Base-by-base conservation (phyloP, 495 filamentous ascomycete species). In the Podospora comata region DNA sequence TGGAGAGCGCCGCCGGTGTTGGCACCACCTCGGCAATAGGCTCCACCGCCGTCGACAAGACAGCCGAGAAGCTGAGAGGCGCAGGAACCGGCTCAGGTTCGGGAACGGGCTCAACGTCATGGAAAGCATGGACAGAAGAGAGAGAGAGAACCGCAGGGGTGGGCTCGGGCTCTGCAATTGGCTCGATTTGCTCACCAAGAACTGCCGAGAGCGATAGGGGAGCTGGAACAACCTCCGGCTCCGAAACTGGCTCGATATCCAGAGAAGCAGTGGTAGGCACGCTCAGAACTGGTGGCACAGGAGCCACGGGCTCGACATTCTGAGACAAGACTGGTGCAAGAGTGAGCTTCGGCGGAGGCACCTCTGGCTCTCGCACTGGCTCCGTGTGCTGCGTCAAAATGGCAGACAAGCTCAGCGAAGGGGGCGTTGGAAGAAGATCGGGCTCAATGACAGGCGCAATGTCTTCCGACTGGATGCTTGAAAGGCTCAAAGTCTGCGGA, bases 361-460 rank as follows among this genome's bases (percentile, higher is more conserved):
- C n/a, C 62, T 61, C 66, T 11, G 65, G 44, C 57, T 70, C 70
- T 19, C 34, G 19, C 4, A 65, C 19, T 16, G 69, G 71, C 57
- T 71, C 74, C 15, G 71, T 67, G 19, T 70, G 53, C 20, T 67
- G 55, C 9, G 61, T 66, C 16, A 69, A 28, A 19, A 76, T 71
- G 18, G 66, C 62, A 26, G 74, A 72, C 15, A 75, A 54, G 39
- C 32, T 64, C 20, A 77, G 27, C 18, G 58, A 60, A 15, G 70
- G 67, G 18, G 64, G 64, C 48, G 28, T 66, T 27, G 67, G 27
- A 16, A 32, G 34, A 2, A 2, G 1, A 23, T 72, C 67, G 20
- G 60, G 65, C n/a, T 71, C 68, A 16, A 60, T 67, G 19, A 57
- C 57, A 53, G 77, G 77, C 74, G 74, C 71, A 58, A 79, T 75